Evolutionary conservation across 176 grass and related monocot genomes (phyloP).

Genomic region (Rhynchospora pubera): DNA sequence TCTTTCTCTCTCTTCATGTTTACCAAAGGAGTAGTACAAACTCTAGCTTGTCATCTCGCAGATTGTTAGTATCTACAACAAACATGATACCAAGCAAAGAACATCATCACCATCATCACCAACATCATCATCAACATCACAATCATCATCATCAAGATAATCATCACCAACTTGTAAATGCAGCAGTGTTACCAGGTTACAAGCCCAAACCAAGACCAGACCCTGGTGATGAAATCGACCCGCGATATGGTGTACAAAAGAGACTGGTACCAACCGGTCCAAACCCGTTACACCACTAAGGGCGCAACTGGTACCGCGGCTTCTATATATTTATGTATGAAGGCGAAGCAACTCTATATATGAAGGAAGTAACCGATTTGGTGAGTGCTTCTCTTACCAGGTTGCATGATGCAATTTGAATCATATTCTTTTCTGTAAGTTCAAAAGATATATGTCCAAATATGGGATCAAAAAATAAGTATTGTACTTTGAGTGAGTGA

Average conservation of each 20-base stretch:
- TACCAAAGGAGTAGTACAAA: not conserved
- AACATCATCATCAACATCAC: not conserved
- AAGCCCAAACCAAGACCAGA: conserved; percentile 3
- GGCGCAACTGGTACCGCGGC: not conserved
- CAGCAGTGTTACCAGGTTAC: conserved; percentile 14
- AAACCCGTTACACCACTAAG: conserved; percentile 79
- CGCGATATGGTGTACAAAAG: conserved; percentile 60
- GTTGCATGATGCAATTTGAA: conserved; percentile 14
- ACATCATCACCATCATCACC: conserved; percentile 8
- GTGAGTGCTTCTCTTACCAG: conserved; percentile 17
- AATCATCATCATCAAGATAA: conserved; percentile 1
- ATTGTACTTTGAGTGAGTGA: conserved; percentile 10
- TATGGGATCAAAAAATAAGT: not conserved
- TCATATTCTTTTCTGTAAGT: conserved; percentile 25
- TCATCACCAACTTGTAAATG: conserved; percentile 11
- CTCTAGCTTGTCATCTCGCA: conserved; percentile 19
- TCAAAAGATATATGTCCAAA: not conserved
- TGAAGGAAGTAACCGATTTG: not conserved
- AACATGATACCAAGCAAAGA: not conserved
- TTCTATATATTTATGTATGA: not conserved
- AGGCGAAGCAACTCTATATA: not conserved
- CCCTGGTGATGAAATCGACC: conserved; percentile 35
- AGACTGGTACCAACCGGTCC: conserved; percentile 59
- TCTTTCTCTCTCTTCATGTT: conserved; percentile 48
- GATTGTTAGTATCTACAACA: conserved; percentile 31